Conservation (phyloP, 768 basidiomycete genomes). For the Kwoniella dendrophila region DNA sequence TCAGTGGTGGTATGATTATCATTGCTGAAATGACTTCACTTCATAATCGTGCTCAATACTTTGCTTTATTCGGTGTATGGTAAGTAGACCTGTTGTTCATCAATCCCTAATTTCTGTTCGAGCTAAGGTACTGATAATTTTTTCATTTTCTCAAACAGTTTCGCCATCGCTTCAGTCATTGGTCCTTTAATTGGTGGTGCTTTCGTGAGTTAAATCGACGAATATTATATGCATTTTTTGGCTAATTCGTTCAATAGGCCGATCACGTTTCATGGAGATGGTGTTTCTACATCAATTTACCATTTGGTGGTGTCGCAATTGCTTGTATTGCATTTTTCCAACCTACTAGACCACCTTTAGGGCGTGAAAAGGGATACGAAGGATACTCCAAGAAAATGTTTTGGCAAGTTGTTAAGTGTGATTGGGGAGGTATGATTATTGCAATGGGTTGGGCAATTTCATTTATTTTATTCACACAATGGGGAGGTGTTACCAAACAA, state of each 20-base stretch:
- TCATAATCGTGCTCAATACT: constrained; percentile 45
- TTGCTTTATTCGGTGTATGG: constrained; percentile 53
- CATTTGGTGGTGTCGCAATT: constrained; percentile 48
- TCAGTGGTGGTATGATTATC: constrained; percentile 46
- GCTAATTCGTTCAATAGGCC: too few species aligned
- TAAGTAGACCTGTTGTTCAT: constrained; percentile 18
- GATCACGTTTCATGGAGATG: constrained; percentile 60
- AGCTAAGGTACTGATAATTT: background rate
- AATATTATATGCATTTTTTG: too few species aligned
- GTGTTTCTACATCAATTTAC: constrained; percentile 60
- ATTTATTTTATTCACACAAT: constrained; percentile 51
- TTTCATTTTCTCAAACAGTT: constrained; percentile 35
- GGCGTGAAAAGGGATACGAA: constrained; percentile 42
- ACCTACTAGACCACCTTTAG: constrained; percentile 44
- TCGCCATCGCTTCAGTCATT: constrained; percentile 60
- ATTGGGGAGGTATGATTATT: constrained; percentile 46
- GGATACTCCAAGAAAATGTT: constrained; percentile 52
- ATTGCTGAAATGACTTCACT: constrained; percentile 48
- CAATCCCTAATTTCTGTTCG: background rate
- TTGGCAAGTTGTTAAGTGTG: constrained; percentile 41
- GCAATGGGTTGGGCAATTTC: constrained; percentile 47
- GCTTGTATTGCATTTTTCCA: constrained; percentile 39
- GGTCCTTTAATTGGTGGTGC: constrained; percentile 62
- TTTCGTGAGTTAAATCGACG: too few species aligned
- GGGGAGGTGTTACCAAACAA: constrained; percentile 56